phyloP scores from a whole-genome alignment of 1,284 basidiomycete species.

The Naganishia liquefaciens region DNA sequence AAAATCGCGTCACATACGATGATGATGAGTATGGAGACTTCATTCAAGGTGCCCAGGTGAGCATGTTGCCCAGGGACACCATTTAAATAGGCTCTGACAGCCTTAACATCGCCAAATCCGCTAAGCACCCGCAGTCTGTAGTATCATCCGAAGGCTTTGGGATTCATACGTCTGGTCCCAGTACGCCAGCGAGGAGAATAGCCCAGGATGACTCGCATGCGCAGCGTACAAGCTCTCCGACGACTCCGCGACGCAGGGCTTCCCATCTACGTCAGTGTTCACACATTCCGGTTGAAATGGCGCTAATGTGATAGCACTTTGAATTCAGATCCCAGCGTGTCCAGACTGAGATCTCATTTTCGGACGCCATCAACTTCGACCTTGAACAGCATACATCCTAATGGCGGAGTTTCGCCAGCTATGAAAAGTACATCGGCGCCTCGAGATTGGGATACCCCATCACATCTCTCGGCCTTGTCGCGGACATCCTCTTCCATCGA shows the following conservation, averaged over 20 bases:
- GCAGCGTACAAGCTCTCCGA: not conserved
- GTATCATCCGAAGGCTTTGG: slow-evolving; percentile 8
- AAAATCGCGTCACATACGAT: not conserved
- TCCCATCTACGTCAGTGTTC: slow-evolving; percentile 39
- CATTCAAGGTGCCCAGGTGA: slow-evolving; percentile 13
- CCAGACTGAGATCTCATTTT: slow-evolving; percentile 68
- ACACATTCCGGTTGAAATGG: slow-evolving; percentile 33
- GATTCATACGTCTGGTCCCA: not conserved
- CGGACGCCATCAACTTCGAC: slow-evolving; percentile 58
- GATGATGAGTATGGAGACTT: slow-evolving; percentile 29
- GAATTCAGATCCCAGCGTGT: slow-evolving; percentile 74
- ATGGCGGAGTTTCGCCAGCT: slow-evolving; percentile 38
- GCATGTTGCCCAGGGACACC: not conserved
- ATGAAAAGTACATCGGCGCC: slow-evolving; percentile 44
- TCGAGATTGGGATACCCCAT: slow-evolving; percentile 60
- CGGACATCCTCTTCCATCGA: slow-evolving; percentile 64
- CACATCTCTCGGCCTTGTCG: slow-evolving; percentile 70
- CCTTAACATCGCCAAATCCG: too few species aligned
- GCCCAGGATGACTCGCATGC: not conserved
- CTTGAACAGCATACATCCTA: slow-evolving; percentile 54
- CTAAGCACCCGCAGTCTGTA: slow-evolving; percentile 1
- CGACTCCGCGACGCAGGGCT: slow-evolving; percentile 19
- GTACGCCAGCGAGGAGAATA: slow-evolving; percentile 1
- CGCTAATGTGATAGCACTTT: slow-evolving; percentile 54
- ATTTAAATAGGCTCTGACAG: too few species aligned